Percentiles rank a stretch among this genome's conserved stretches.
phyloP scores from a whole-genome alignment of 2,329 filamentous ascomycete genomes.

The Ophiostoma australiae region DNA sequence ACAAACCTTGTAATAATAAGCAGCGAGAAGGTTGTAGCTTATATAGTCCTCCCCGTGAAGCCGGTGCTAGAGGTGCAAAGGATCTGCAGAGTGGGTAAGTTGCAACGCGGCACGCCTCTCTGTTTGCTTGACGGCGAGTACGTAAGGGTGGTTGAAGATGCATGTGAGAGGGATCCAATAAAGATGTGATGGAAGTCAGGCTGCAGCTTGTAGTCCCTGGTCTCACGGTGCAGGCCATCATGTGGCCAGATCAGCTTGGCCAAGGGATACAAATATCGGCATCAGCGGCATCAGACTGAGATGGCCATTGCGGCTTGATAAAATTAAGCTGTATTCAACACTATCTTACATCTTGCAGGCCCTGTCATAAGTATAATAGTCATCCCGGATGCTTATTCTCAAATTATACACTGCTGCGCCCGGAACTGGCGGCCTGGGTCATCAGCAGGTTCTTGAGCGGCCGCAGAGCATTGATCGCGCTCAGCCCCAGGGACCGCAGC shows the following conservation, averaged over 20 bases:
- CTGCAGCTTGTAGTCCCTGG: neutral
- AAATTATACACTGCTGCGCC: neutral
- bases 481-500: constrained; percentile 70
- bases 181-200: neutral
- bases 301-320: neutral
- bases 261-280: neutral
- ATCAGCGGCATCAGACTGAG: neutral
- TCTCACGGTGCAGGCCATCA: neutral
- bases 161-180: neutral
- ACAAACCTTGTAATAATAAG: neutral
- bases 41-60: neutral
- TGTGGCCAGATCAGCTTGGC: neutral
- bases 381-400: no score
- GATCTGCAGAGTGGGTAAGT: neutral
- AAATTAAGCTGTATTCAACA: neutral
- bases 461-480: constrained; percentile 66
- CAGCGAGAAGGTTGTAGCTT: neutral
- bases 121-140: neutral
- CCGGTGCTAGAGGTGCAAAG: neutral
- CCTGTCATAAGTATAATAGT: no score
- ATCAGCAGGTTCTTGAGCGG: constrained; percentile 83
- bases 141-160: neutral
- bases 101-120: neutral
- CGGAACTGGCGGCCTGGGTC: constrained; percentile 50
- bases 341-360: neutral